Conservation (phyloP, 345 rosid genomes). For the Salix dunnii region DNA sequence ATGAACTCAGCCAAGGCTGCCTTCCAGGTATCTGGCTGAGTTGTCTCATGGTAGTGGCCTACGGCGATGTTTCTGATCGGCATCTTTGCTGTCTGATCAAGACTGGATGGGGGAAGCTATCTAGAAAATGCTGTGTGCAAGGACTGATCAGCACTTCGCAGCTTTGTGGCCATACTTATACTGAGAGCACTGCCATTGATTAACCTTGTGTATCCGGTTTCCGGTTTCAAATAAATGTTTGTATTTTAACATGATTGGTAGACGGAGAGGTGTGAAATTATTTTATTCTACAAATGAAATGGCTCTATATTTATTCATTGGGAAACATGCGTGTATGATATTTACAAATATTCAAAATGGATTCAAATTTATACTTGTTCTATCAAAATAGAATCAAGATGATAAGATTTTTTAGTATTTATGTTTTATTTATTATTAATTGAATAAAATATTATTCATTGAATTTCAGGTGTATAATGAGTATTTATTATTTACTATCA, state of each 20-base stretch:
- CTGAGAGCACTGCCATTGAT: background rate
- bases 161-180: slow-evolving; percentile 26
- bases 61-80: slow-evolving; percentile 84
- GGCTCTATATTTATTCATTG: too few species aligned
- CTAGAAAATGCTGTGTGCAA: background rate
- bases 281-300: too few species aligned
- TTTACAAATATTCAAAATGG: too few species aligned
- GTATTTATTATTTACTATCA: too few species aligned
- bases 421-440: too few species aligned
- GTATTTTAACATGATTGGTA: slow-evolving; percentile 25
- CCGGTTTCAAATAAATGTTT: background rate
- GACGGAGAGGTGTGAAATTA: slow-evolving; percentile 9
- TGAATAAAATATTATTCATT: too few species aligned
- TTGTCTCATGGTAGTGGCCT: slow-evolving; percentile 62
- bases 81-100: slow-evolving; percentile 39
- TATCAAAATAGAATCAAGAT: too few species aligned
- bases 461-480: too few species aligned
- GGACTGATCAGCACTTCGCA: slow-evolving; percentile 19
- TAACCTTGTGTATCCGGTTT: slow-evolving; percentile 31
- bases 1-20: slow-evolving; percentile 91
- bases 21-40: slow-evolving; percentile 62
- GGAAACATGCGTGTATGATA: too few species aligned
- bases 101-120: slow-evolving; percentile 2
- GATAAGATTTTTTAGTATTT: too few species aligned
- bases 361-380: too few species aligned